These are phyloP conservation scores for Reticulascus tulasneorum DNA, from an alignment of 2,329 filamentous ascomycete genomes.

Conservation along the genomic window DNA sequence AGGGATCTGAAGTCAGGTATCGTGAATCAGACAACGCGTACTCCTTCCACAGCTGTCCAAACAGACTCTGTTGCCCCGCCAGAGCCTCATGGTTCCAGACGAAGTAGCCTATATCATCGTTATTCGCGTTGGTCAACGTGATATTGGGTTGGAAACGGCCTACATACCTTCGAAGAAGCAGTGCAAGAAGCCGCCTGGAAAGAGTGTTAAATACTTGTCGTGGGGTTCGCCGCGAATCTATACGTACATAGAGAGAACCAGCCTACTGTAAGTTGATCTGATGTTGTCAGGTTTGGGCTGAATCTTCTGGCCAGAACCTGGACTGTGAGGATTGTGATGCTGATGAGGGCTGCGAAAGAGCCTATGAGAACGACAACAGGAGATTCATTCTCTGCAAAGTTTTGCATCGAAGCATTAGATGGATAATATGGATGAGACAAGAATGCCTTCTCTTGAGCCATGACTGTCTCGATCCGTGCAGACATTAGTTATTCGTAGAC, in stretches of 20 bases:
- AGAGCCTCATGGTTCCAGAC: slow-evolving; percentile 64
- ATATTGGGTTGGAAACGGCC: no score
- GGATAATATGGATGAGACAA: slow-evolving; percentile 49
- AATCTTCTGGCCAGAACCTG: slow-evolving; percentile 23
- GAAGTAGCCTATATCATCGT: slow-evolving; percentile 75
- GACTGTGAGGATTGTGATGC: slow-evolving; percentile 28
- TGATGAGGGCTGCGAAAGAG: slow-evolving; percentile 32
- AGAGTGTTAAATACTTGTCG: slow-evolving; percentile 13
- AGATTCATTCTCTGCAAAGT: slow-evolving; percentile 41
- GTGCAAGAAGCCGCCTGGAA: slow-evolving; percentile 64
- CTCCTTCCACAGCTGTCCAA: slow-evolving; percentile 90
- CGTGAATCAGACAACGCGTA: slow-evolving; percentile 84
- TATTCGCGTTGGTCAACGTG: no score
- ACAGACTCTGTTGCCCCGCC: slow-evolving; percentile 64
- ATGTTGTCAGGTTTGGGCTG: slow-evolving; percentile 26
- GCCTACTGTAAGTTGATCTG: slow-evolving; percentile 39
- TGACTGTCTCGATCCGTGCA: no score
- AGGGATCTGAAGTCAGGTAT: slow-evolving; percentile 76
- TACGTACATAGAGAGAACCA: slow-evolving; percentile 56
- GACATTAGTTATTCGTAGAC: no score
- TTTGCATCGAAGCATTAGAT: slow-evolving; percentile 33
- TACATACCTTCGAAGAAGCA: slow-evolving; percentile 71
- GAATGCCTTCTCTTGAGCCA: no score
- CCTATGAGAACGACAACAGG: slow-evolving; percentile 33
- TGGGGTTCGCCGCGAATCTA: no score